Evolutionary conservation across 345 rosid genomes (phyloP), one percentile per base, ranked within the genome.

Genomic region (Excoecaria cochinchinensis): DNA sequence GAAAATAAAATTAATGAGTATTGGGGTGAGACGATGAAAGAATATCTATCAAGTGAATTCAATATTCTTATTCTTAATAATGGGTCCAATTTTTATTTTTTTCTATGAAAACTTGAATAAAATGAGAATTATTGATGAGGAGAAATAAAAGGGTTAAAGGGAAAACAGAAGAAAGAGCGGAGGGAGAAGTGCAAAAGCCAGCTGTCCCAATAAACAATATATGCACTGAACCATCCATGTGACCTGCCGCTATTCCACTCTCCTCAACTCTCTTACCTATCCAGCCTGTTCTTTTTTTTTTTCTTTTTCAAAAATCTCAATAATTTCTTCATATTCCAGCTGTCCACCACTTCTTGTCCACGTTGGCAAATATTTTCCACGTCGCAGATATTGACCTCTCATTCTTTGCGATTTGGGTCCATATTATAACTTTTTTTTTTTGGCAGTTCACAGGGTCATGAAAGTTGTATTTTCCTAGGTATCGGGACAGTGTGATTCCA

Each of bases 301-400:
- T n/a, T 17, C 9, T 53, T 12, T 15, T 2, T 3, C 0, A n/a
- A n/a, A n/a, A n/a, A 0, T 11, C 15, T 8, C 69, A 51, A 73
- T 21, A 19, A 67, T 67, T 46, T 24, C 8, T 40, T 42, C 0
- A 16, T 0, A 0, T 62, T 17, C 61, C 74, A 76, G 70, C 56
- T 76, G 70, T 44, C 69, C 5, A 42, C 25, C 74, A 69, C 38
- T 70, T 1, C 6, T 19, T 12, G 6, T 70, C 74, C 79, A 70
- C 51, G 79, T 51, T 51, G 74, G 74, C 70, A 51, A 8, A 1
- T 3, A 0, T 5, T 0, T 68, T 22, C 51, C 67, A 59, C 39
- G 68, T 48, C 39, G 39, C 8, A 17, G 16, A 12, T 1, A 4
- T 4, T 21, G 21, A 19, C 59, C 9, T 13, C 16, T 6, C 6